A percentile compares a stretch with the other conserved stretches of the same genome.
phyloP scores from a whole-genome alignment of 257 asterid species.

The Scutellaria barbata region DNA sequence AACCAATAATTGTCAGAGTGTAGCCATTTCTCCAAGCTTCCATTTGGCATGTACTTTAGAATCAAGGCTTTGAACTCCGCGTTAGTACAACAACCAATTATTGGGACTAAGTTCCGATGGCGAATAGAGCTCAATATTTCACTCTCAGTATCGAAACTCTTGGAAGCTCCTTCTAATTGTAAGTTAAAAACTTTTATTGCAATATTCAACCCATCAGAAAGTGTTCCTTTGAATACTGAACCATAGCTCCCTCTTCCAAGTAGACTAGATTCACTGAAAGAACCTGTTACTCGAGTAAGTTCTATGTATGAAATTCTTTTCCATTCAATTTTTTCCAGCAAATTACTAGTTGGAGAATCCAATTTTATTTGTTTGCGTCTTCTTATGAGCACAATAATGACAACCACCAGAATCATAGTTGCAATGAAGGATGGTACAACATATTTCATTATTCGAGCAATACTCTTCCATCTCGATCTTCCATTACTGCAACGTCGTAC shows the following conservation, averaged over 20 bases:
- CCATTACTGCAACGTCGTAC: conserved; percentile 6
- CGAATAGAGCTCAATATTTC: conserved; percentile 32
- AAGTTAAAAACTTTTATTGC: conserved; percentile 24
- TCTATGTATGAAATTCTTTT: conserved; percentile 13
- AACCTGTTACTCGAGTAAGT: neutral
- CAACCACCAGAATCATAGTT: neutral
- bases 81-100: conserved; percentile 40
- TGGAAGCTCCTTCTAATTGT: conserved; percentile 26
- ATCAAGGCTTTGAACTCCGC: conserved; percentile 42
- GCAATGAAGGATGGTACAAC: neutral
- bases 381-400: neutral
- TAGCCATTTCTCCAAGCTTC: conserved; percentile 36
- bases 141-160: conserved; percentile 42
- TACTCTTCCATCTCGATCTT: neutral
- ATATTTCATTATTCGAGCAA: neutral
- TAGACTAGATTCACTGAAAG: neutral
- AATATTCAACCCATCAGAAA: conserved; percentile 5
- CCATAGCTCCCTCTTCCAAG: conserved; percentile 26
- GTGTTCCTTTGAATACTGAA: conserved; percentile 6
- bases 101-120: conserved; percentile 39
- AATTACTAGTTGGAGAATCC: neutral
- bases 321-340: neutral
- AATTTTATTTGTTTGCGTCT: neutral
- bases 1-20: neutral
- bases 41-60: conserved; percentile 41